Evolutionary conservation across 2,329 filamentous ascomycete genomes (phyloP).

Genomic region (Colletotrichum tropicale): DNA sequence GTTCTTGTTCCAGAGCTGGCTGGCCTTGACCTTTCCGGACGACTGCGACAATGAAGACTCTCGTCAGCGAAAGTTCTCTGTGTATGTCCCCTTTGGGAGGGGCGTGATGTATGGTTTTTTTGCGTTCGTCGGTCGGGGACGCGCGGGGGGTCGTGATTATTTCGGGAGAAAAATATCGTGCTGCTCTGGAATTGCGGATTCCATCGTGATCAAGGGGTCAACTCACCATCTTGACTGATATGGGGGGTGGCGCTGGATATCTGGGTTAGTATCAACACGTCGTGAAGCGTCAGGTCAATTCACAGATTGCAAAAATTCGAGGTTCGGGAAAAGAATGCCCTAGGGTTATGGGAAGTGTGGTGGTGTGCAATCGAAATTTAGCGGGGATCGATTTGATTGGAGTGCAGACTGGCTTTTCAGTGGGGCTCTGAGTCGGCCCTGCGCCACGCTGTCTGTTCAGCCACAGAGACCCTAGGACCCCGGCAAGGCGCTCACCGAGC

Average conservation of each 20-base stretch:
- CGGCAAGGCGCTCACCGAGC: not conserved
- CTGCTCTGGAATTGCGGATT: conserved; percentile 3
- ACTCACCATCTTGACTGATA: conserved; percentile 23
- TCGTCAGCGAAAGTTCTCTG: conserved; percentile 18
- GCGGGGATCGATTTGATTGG: not conserved
- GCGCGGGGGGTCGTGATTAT: conserved; percentile 1
- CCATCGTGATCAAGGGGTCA: conserved; percentile 3
- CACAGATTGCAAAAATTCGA: not conserved
- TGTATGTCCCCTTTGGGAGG: not conserved
- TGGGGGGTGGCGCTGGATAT: conserved; percentile 21
- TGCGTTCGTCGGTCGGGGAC: not conserved
- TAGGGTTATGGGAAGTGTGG: not conserved
- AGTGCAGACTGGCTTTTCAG: not conserved
- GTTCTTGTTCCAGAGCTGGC: conserved; percentile 98
- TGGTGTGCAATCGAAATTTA: not conserved
- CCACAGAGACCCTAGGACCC: not conserved
- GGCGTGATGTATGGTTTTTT: not conserved
- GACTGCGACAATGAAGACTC: conserved; percentile 35
- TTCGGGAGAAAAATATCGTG: not conserved
- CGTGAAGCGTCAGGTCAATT: not conserved
- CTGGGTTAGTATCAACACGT: conserved; percentile 22
- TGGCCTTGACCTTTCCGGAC: conserved; percentile 83
- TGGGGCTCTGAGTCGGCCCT: not conserved
- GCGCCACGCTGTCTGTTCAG: not conserved
- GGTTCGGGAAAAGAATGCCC: not conserved